These are phyloP conservation scores for Talaromyces sp. DNA, from an alignment of 2,329 filamentous ascomycete genomes.

Conservation along the genomic window DNA sequence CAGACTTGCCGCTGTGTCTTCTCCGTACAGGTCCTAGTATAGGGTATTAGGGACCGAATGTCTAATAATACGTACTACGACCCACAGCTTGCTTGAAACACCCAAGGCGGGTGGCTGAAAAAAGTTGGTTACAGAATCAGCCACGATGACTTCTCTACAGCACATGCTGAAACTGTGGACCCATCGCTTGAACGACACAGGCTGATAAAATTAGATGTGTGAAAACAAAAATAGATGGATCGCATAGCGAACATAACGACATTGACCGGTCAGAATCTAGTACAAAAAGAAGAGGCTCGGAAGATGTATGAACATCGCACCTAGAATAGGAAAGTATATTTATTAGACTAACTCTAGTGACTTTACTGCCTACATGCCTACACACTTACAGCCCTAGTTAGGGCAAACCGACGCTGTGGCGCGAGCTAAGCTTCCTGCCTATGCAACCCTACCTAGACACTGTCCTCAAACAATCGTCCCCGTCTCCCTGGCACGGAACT, in stretches of 20 bases:
- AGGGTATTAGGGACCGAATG: background rate
- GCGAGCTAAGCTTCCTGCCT: background rate
- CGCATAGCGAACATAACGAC: background rate
- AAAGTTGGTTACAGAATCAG: background rate
- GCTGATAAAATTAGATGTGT: background rate
- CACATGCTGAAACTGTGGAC: background rate
- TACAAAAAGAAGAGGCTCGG: background rate
- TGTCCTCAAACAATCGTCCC: background rate
- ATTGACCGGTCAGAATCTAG: background rate
- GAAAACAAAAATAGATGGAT: background rate
- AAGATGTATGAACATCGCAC: background rate
- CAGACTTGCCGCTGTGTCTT: background rate
- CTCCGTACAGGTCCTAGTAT: background rate
- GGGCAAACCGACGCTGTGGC: background rate
- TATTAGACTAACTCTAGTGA: background rate
- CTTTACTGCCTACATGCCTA: background rate
- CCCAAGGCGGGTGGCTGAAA: constrained; percentile 8
- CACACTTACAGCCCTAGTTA: background rate
- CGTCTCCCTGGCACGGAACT: background rate
- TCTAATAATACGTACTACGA: background rate
- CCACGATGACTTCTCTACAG: background rate
- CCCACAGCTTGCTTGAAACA: background rate
- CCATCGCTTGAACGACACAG: background rate
- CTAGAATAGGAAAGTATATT: background rate
- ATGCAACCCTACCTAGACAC: background rate